A percentile compares a stretch with the other conserved stretches of the same genome.
These are phyloP conservation scores for Citrullus colocynthis DNA, from an alignment of 306 rosid genomes.

Conservation along the genomic window DNA sequence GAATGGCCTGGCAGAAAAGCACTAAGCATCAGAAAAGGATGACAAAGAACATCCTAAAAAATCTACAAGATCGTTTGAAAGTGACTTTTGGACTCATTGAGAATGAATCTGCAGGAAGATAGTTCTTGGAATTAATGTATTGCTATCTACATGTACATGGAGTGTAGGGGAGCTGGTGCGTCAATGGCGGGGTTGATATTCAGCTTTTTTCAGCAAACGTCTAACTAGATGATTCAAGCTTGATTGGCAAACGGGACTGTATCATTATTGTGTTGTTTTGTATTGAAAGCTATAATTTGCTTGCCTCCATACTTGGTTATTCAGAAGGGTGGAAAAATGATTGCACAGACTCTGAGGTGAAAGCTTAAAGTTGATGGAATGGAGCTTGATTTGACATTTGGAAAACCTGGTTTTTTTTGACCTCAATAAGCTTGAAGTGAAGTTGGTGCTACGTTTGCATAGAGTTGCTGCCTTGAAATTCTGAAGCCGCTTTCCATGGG, in stretches of 20 bases:
- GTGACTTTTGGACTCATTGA: slow-evolving; percentile 36
- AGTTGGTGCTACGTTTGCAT: background rate
- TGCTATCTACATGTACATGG: background rate
- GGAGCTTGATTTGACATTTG: background rate
- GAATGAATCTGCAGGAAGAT: slow-evolving; percentile 44
- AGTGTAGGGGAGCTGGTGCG: background rate
- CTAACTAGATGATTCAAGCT: background rate
- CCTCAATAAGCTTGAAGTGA: background rate
- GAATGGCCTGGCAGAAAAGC: slow-evolving; percentile 84
- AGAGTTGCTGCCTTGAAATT: background rate
- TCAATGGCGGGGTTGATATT: background rate
- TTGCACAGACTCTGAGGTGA: background rate
- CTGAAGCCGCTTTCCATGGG: background rate
- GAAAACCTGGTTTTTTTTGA: background rate
- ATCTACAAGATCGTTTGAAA: slow-evolving; percentile 38
- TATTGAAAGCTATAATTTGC: background rate
- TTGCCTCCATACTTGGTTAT: background rate
- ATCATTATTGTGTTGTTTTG: background rate
- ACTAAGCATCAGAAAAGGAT: slow-evolving; percentile 67
- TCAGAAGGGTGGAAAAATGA: background rate
- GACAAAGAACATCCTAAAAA: slow-evolving; percentile 54
- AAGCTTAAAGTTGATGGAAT: background rate
- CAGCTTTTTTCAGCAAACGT: background rate
- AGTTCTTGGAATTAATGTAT: slow-evolving; percentile 6
- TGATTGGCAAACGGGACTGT: background rate